Conservation (phyloP, 2,329 filamentous ascomycete genomes). For the Pezicula neosporulosa region DNA sequence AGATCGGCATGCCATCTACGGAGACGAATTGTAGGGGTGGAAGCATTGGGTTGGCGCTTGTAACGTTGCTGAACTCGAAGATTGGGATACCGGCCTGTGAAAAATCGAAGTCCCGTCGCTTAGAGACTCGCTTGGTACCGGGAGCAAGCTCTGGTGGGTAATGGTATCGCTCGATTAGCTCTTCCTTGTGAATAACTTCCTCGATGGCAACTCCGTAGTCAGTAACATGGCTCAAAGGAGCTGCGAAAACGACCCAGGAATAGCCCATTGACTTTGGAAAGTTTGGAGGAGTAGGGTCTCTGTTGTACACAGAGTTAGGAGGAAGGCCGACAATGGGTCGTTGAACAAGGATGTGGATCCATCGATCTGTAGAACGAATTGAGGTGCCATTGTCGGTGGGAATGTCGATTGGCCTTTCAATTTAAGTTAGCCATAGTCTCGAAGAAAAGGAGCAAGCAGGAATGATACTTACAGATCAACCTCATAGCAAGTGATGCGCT, state of each 20-base stretch:
- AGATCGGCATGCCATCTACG: conserved; percentile 7
- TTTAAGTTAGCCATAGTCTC: conserved; percentile 3
- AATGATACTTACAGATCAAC: conserved; percentile 23
- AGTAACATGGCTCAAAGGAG: conserved; percentile 19
- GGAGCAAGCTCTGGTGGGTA: neutral
- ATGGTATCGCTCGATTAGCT: no score
- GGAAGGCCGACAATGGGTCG: neutral
- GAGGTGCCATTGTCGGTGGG: no score
- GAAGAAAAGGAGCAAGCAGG: neutral
- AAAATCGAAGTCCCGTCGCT: conserved; percentile 24
- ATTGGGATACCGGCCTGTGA: conserved; percentile 22
- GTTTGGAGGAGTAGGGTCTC: neutral
- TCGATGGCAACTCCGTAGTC: conserved; percentile 10
- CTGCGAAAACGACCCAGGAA: conserved; percentile 24
- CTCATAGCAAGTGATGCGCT: conserved; percentile 19
- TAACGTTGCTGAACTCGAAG: conserved; percentile 21
- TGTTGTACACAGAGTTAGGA: no score
- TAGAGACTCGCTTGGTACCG: conserved; percentile 5
- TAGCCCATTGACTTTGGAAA: conserved; percentile 15
- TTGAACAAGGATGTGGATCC: conserved; percentile 24
- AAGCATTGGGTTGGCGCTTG: neutral
- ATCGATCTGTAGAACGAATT: conserved; percentile 9
- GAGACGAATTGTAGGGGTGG: conserved; percentile 3
- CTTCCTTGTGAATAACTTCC: neutral
- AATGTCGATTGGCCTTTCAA: neutral